Percentiles rank a stretch among this genome's conserved stretches.
These are phyloP conservation scores for Candida cerambycidarum DNA, from an alignment of 805 yeast species.

Conservation along the genomic window DNA sequence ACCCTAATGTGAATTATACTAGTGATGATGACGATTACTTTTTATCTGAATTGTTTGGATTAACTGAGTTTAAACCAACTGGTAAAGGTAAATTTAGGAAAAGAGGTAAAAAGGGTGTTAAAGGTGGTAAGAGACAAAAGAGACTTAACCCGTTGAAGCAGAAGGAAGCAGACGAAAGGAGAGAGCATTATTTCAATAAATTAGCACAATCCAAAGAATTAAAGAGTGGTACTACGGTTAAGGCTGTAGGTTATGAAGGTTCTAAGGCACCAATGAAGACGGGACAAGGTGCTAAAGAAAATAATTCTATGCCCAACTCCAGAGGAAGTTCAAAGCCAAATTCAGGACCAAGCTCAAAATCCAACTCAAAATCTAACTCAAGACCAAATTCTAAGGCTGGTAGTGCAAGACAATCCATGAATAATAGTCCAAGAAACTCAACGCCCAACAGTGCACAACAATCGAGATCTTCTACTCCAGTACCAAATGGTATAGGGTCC, in stretches of 20 bases:
- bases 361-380: conserved; percentile 7
- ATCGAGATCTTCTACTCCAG: conserved; percentile 13
- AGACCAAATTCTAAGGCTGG: conserved; percentile 3
- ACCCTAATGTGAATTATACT: conserved; percentile 22
- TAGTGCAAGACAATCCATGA: conserved; percentile 3
- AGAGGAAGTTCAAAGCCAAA: not conserved
- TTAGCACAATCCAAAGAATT: conserved; percentile 31
- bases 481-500: not conserved
- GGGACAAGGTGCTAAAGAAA: no score
- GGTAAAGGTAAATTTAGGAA: conserved; percentile 24
- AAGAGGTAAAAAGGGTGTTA: conserved; percentile 34
- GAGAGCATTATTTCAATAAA: conserved; percentile 36
- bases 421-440: conserved; percentile 8
- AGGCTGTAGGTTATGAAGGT: conserved; percentile 36
- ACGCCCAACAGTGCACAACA: conserved; percentile 9
- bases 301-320: not conserved
- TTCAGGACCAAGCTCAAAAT: conserved; percentile 11
- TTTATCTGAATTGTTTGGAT: conserved; percentile 47
- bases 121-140: conserved; percentile 19
- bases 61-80: conserved; percentile 39
- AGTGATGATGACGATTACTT: conserved; percentile 51
- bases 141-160: conserved; percentile 11
- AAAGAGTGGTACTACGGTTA: conserved; percentile 38
- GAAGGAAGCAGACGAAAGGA: conserved; percentile 29
- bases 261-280: not conserved